phyloP scores from a whole-genome alignment of 768 basidiomycete species.

The Boletellus emodensis region DNA sequence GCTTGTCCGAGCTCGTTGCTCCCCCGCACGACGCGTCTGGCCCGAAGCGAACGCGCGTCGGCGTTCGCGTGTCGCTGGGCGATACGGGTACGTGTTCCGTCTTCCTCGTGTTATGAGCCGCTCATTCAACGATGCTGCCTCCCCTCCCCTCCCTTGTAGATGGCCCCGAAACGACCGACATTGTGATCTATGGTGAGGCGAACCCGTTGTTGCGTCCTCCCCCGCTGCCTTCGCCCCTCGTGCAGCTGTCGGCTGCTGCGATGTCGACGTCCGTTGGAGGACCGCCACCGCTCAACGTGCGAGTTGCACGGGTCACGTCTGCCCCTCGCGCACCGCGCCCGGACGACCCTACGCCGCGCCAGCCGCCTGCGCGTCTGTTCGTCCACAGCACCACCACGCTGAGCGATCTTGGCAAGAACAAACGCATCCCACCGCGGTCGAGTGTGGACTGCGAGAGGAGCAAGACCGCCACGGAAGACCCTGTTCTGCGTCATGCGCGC shows the following conservation, averaged over 20 bases:
- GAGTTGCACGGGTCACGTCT: conserved; percentile 56
- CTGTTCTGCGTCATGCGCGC: conserved; percentile 30
- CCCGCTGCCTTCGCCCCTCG: neutral
- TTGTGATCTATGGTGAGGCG: conserved; percentile 51
- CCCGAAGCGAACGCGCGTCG: conserved; percentile 43
- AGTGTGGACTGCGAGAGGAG: conserved; percentile 1
- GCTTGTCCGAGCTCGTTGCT: conserved; percentile 38
- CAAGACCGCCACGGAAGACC: conserved; percentile 26
- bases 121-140: neutral
- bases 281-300: conserved; percentile 32
- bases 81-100: conserved; percentile 47
- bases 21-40: conserved; percentile 20
- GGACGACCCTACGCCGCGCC: conserved; percentile 76
- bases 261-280: conserved; percentile 19
- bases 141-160: conserved; percentile 33
- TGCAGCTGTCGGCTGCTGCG: conserved; percentile 8
- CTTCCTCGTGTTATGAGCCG: neutral
- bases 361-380: conserved; percentile 44
- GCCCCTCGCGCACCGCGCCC: conserved; percentile 51
- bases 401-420: conserved; percentile 17
- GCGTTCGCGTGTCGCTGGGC: conserved; percentile 66
- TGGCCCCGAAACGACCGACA: conserved; percentile 66
- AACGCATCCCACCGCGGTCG: conserved; percentile 18
- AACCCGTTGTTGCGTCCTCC: conserved; percentile 10
- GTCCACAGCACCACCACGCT: conserved; percentile 2